Evolutionary conservation across 257 asterid species (phyloP), one percentile per base, ranked within the genome.

Genomic region (Solanum neorickii): DNA sequence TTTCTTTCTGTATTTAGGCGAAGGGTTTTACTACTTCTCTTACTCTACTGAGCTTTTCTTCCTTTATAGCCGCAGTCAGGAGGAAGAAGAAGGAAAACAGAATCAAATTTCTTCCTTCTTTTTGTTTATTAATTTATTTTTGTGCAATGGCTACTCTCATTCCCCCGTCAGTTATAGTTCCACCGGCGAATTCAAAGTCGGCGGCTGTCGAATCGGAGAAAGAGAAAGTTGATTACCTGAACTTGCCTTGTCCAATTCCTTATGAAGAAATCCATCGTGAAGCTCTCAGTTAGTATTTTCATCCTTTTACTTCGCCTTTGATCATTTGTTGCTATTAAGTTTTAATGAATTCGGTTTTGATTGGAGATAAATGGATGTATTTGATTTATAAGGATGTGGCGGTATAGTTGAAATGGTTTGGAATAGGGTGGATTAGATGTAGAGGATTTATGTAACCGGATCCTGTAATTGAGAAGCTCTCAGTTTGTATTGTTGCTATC

Each of bases 261-360:
- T 94, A 95, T 83, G 99, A 96, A 90, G 99, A 96, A 87, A 95
- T 96, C 82, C 99, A 96, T 88, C 98, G 99, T 56, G 99, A 96
- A 94, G 96, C 98, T 89, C 90, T 94, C 91, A 95, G 99, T 96
- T 87, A 85, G 95, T 93, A 86, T 66, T 66, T n/a, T 69, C 5
- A 77, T 77, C 60, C 39, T 76, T 39, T 76, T 76, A 25, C 60
- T 76, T 42, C 21, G 23, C 37, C 35, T 14, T 9, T 42, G 37
- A 42, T 77, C 39, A n/a, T 21, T 76, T n/a, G 83, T 77, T 77
- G 37, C 39, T 77, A 42, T 41, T 31, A 69, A 70, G 9, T 33
- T 70, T 70, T 9, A 16, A 70, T 16, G 25, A 31, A 70, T 8
- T 70, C n/a, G 35, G 41, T 69, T 69, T 69, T 69, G 76, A 69